These are phyloP conservation scores for Camellia granthamiana DNA, from an alignment of 148 eudicot genomes.

Conservation along the genomic window DNA sequence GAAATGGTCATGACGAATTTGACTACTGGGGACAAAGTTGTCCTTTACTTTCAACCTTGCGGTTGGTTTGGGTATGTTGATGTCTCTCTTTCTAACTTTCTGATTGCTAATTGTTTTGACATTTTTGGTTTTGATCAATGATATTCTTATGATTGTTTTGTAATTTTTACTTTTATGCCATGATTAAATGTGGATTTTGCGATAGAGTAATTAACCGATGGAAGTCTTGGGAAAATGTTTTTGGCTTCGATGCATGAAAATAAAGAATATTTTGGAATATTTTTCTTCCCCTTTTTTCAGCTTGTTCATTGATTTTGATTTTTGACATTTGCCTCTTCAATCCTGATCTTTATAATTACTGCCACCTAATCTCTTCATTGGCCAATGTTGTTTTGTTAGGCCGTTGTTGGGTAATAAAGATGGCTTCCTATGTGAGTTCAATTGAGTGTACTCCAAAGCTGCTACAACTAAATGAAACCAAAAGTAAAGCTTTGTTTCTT, in stretches of 20 bases:
- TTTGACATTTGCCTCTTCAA: not conserved
- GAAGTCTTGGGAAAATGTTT: not conserved
- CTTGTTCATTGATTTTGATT: not conserved
- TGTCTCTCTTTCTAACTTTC: not conserved
- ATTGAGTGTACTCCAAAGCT: not conserved
- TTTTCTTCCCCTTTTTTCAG: not conserved
- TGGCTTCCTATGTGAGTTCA: no score
- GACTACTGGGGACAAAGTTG: conserved; percentile 92
- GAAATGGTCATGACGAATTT: conserved; percentile 88
- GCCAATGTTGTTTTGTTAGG: no score
- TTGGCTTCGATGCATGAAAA: not conserved
- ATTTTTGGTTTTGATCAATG: not conserved
- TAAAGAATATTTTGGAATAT: not conserved
- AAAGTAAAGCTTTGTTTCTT: not conserved
- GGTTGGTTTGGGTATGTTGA: conserved; percentile 95
- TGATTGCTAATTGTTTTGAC: conserved; percentile 3
- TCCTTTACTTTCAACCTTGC: conserved; percentile 92
- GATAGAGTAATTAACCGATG: not conserved
- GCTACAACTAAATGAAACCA: not conserved
- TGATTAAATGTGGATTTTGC: not conserved
- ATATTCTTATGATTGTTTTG: not conserved
- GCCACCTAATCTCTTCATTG: no score
- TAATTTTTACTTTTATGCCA: not conserved
- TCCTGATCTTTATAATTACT: not conserved
- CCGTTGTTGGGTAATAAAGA: no score